Evolutionary conservation across 352 stramenopile genomes (phyloP).

Genomic region (Globisporangium carolinianum): DNA sequence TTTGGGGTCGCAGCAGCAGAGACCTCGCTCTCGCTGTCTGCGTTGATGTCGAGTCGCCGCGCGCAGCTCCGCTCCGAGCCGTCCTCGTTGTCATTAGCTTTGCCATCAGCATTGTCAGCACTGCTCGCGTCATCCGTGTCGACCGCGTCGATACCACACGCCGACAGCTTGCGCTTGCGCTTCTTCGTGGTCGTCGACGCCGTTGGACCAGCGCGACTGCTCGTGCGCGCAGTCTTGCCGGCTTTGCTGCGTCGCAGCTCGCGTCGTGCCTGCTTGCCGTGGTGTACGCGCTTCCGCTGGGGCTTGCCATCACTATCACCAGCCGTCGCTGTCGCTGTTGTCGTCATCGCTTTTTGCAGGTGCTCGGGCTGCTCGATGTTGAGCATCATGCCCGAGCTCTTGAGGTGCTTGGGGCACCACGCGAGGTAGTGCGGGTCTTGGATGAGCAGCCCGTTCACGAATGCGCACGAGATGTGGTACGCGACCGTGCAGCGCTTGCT

Average conservation of each 20-base stretch:
- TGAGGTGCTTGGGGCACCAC: conserved; percentile 74
- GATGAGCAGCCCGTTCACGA: conserved; percentile 59
- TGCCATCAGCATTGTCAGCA: conserved; percentile 9
- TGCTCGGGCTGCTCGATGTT: conserved; percentile 65
- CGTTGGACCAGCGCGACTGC: conserved; percentile 15
- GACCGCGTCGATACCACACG: too few species aligned
- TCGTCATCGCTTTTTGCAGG: conserved; percentile 27
- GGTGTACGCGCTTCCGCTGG: conserved; percentile 3
- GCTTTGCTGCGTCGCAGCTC: conserved; percentile 18
- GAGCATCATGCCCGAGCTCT: conserved; percentile 52
- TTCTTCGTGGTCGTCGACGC: conserved; percentile 42
- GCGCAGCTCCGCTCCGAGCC: conserved; percentile 17
- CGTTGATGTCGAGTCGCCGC: conserved; percentile 41
- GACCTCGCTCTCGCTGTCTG: conserved; percentile 24
- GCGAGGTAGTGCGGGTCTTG: conserved; percentile 58
- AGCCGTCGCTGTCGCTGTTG: conserved; percentile 7
- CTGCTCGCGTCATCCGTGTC: conserved; percentile 3
- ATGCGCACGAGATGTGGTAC: conserved; percentile 71
- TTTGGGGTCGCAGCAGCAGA: not conserved
- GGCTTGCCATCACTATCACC: conserved; percentile 6
- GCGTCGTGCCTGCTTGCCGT: conserved; percentile 20
- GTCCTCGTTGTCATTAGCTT: conserved; percentile 17
- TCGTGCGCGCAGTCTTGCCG: conserved; percentile 7
- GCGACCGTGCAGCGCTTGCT: conserved; percentile 54
- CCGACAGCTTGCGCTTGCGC: conserved; percentile 28